These are phyloP conservation scores for Podospora fimiseda DNA, from an alignment of 495 filamentous ascomycete species.

Conservation along the genomic window DNA sequence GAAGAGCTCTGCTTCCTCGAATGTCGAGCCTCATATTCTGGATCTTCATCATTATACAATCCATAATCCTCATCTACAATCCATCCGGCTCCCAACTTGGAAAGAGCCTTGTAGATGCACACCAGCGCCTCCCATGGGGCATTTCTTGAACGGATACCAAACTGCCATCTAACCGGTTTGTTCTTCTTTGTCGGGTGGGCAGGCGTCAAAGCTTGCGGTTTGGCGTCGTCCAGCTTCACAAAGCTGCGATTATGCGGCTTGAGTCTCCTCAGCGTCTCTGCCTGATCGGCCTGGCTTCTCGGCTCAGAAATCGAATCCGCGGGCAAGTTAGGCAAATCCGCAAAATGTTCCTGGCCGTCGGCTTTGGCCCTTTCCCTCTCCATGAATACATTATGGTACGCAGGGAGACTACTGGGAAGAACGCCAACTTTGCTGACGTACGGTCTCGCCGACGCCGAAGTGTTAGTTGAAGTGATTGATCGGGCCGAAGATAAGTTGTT, in stretches of 20 bases:
- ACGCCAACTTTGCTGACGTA: slow-evolving; percentile 80
- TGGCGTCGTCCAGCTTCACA: slow-evolving; percentile 53
- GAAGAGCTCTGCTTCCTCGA: slow-evolving; percentile 12
- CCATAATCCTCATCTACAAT: slow-evolving; percentile 52
- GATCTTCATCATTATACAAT: slow-evolving; percentile 25
- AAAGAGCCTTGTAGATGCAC: slow-evolving; percentile 86
- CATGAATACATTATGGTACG: slow-evolving; percentile 87
- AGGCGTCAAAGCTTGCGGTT: slow-evolving; percentile 58
- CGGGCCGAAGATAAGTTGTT: slow-evolving; percentile 32
- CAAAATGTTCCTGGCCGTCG: slow-evolving; percentile 29
- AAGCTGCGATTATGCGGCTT: slow-evolving; percentile 68
- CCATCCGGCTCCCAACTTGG: slow-evolving; percentile 85
- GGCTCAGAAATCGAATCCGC: slow-evolving; percentile 42
- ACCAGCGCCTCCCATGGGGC: slow-evolving; percentile 87
- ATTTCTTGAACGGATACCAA: slow-evolving; percentile 90
- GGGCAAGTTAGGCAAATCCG: slow-evolving; percentile 35
- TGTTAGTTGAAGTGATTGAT: slow-evolving; percentile 38
- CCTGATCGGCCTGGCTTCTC: slow-evolving; percentile 65
- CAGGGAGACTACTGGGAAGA: slow-evolving; percentile 79
- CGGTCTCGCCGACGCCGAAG: slow-evolving; percentile 41
- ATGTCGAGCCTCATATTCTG: slow-evolving; percentile 15
- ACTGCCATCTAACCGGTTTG: slow-evolving; percentile 84
- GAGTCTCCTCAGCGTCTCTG: slow-evolving; percentile 64
- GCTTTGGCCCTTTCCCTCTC: slow-evolving; percentile 53
- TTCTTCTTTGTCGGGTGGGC: slow-evolving; percentile 55